Evolutionary conservation across 257 asterid species (phyloP).

Genomic region (Nicotiana tomentosiformis): DNA sequence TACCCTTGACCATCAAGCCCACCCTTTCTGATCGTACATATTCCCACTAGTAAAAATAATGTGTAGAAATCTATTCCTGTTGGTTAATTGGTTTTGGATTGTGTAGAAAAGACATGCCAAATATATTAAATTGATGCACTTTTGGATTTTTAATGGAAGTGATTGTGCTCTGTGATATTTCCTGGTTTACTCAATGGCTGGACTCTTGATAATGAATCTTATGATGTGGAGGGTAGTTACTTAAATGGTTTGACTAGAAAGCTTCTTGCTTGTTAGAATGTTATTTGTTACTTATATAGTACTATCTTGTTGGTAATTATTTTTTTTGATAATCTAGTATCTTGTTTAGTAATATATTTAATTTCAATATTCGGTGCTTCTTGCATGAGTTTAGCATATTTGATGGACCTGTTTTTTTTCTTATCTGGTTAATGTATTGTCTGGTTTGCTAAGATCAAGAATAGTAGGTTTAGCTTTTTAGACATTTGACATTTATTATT

Average conservation of each 20-base stretch:
- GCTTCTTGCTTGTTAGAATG: not conserved
- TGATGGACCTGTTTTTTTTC: not conserved
- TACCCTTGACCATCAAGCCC: not conserved
- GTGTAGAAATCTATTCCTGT: not conserved
- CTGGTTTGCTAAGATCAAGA: not conserved
- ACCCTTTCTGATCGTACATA: not conserved
- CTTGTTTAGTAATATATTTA: not conserved
- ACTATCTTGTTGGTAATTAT: not conserved
- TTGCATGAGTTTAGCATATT: not conserved
- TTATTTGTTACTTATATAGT: not conserved
- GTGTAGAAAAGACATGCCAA: not conserved
- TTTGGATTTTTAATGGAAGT: not conserved
- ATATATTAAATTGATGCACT: not conserved
- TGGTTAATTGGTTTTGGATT: not conserved
- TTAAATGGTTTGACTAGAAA: not conserved
- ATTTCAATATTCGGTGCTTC: not conserved
- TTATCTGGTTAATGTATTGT: not conserved
- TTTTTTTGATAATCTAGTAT: not conserved
- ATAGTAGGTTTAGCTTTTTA: not conserved
- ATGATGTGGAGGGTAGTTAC: not conserved
- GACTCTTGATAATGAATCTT: not conserved
- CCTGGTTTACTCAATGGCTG: not conserved
- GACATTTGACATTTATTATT: not conserved
- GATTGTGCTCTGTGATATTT: not conserved
- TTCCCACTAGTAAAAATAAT: not conserved